These are phyloP conservation scores for Trichoderma erinaceum DNA, from an alignment of 495 filamentous ascomycete species.

Conservation along the genomic window DNA sequence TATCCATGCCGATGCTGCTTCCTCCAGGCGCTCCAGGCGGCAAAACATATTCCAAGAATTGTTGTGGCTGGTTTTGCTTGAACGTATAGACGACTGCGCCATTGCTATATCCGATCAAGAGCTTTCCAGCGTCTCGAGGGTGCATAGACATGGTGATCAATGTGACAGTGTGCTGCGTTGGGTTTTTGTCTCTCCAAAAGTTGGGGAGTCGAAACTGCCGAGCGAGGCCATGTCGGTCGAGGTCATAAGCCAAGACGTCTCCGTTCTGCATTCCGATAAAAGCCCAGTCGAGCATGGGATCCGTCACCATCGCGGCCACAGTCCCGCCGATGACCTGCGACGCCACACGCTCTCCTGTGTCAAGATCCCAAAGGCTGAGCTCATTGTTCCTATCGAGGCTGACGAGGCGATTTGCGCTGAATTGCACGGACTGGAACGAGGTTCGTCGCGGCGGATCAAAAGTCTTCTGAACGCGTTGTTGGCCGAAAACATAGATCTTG, in stretches of 20 bases:
- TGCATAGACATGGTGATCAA: constrained; percentile 73
- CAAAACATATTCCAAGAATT: constrained; percentile 77
- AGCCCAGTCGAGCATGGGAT: constrained; percentile 86
- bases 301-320: constrained; percentile 64
- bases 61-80: constrained; percentile 72
- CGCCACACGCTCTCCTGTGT: constrained; percentile 50
- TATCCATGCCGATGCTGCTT: constrained; percentile 40
- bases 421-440: constrained; percentile 35
- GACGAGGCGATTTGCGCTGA: constrained; percentile 66
- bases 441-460: constrained; percentile 58
- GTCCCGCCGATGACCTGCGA: constrained; percentile 67
- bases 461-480: constrained; percentile 67
- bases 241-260: constrained; percentile 82
- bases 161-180: constrained; percentile 27
- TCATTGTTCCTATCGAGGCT: constrained; percentile 81
- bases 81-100: constrained; percentile 88
- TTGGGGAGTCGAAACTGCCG: constrained; percentile 69
- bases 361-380: constrained; percentile 68
- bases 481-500: constrained; percentile 87
- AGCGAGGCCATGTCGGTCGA: constrained; percentile 71
- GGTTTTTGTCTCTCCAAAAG: constrained; percentile 66
- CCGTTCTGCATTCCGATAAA: constrained; percentile 72
- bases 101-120: constrained; percentile 80
- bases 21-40: constrained; percentile 84
- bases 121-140: constrained; percentile 85